phyloP scores from a whole-genome alignment of 495 filamentous ascomycete genomes.

The Lentithecium fluviatile region DNA sequence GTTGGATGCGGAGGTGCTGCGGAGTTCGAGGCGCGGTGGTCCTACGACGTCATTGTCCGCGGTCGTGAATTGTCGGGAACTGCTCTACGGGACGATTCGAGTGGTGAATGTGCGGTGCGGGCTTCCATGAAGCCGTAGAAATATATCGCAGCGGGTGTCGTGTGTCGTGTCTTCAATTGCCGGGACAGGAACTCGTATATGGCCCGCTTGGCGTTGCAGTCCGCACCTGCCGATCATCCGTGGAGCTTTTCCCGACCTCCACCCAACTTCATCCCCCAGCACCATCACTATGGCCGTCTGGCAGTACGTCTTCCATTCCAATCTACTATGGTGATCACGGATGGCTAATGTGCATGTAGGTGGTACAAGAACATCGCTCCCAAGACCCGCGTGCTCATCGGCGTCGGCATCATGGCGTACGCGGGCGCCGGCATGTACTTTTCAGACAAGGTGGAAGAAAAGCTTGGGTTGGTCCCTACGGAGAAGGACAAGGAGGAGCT shows the following conservation, averaged over 20 bases:
- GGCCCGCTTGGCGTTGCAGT: not conserved
- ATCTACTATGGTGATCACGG: not conserved
- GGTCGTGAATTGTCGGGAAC: too few relatives aligned
- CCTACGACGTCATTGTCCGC: too few relatives aligned
- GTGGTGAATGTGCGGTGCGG: too few relatives aligned
- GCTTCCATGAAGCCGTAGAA: too few relatives aligned
- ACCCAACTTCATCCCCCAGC: not conserved
- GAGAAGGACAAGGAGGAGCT: constrained; percentile 61
- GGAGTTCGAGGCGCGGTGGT: too few relatives aligned
- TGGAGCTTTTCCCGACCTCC: not conserved
- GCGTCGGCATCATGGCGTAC: constrained; percentile 65
- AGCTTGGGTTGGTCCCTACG: constrained; percentile 60
- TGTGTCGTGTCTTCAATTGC: too few relatives aligned
- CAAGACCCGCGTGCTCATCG: constrained; percentile 62
- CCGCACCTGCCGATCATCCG: not conserved
- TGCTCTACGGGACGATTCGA: too few relatives aligned
- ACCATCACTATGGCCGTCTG: constrained; percentile 35
- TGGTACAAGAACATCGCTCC: constrained; percentile 61
- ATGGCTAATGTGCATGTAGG: constrained; percentile 24
- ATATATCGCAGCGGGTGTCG: too few relatives aligned
- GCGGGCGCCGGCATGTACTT: constrained; percentile 58
- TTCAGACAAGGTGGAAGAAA: constrained; percentile 60
- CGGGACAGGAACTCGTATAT: too few relatives aligned
- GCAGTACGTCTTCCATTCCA: constrained; percentile 32
- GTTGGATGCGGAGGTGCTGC: not conserved